Conservation (phyloP, 83 land plant genomes). For the Thuja plicata region DNA sequence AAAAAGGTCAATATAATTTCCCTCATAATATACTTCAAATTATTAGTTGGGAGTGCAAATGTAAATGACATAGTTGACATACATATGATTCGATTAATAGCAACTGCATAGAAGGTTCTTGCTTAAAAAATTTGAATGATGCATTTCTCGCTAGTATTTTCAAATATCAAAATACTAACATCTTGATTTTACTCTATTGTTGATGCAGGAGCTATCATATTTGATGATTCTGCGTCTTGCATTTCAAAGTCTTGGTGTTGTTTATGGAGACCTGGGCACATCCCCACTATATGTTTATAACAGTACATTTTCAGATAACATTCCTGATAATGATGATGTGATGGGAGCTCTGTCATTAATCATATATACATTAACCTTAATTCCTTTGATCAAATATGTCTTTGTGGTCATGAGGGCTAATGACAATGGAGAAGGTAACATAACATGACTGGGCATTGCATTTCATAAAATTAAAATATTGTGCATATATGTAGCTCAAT, state of each 20-base stretch:
- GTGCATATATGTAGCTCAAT: neutral
- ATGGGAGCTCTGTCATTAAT: conserved; percentile 64
- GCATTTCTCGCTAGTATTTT: neutral
- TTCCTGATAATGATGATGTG: conserved; percentile 44
- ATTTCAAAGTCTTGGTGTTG: conserved; percentile 63
- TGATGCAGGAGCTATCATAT: neutral
- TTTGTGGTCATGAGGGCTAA: conserved; percentile 52
- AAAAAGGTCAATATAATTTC: neutral
- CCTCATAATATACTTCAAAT: no score
- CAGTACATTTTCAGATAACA: conserved; percentile 49
- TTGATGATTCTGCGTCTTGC: conserved; percentile 48
- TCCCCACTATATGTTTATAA: conserved; percentile 65
- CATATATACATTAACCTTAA: conserved; percentile 53
- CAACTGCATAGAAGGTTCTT: neutral
- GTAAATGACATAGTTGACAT: neutral
- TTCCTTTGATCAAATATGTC: conserved; percentile 59
- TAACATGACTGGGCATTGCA: neutral
- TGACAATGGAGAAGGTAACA: conserved; percentile 66
- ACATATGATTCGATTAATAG: neutral
- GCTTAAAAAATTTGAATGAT: neutral
- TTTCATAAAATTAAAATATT: neutral
- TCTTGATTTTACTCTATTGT: neutral
- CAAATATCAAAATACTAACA: neutral
- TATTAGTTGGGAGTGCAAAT: no score
- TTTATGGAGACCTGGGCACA: conserved; percentile 63